phyloP scores from a whole-genome alignment of 1,139 yeast species.

The Nakaseomyces glabratus region DNA sequence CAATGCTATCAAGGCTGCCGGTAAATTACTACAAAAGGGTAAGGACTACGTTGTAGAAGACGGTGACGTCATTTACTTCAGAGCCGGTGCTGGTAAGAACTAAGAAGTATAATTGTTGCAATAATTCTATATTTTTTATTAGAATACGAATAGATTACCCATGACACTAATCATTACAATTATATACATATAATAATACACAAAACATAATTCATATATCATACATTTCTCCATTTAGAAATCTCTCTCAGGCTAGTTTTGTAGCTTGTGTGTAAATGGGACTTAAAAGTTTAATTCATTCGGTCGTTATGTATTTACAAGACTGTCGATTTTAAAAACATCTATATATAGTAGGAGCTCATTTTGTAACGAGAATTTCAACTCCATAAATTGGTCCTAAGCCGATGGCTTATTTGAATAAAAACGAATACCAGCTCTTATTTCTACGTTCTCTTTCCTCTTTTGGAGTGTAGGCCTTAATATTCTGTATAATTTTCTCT shows the following conservation, averaged over 20 bases:
- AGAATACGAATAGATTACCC: too few relatives aligned
- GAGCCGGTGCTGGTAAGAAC: conserved; percentile 94
- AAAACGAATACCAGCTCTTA: conserved; percentile 46
- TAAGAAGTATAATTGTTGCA: conserved; percentile 31
- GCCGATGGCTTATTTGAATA: conserved; percentile 35
- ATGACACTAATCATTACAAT: too few relatives aligned
- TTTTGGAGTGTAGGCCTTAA: conserved; percentile 67
- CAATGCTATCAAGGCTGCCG: conserved; percentile 79
- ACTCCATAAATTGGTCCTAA: neutral
- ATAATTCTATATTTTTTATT: too few relatives aligned
- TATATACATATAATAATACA: conserved; percentile 7
- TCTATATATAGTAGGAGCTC: neutral
- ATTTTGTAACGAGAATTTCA: neutral
- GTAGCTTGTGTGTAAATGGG: too few relatives aligned
- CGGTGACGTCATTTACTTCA: conserved; percentile 86
- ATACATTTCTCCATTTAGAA: too few relatives aligned
- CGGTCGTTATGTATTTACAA: too few relatives aligned
- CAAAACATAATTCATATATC: conserved; percentile 3
- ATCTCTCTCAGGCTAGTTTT: too few relatives aligned
- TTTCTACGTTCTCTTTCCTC: conserved; percentile 53
- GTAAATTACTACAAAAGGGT: conserved; percentile 90
- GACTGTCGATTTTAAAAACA: too few relatives aligned
- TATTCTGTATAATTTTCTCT: conserved; percentile 66
- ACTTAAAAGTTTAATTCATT: too few relatives aligned
- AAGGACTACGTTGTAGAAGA: conserved; percentile 91